Evolutionary conservation across 768 basidiomycete genomes (phyloP).

Genomic region (Suillus fuscotomentosus): DNA sequence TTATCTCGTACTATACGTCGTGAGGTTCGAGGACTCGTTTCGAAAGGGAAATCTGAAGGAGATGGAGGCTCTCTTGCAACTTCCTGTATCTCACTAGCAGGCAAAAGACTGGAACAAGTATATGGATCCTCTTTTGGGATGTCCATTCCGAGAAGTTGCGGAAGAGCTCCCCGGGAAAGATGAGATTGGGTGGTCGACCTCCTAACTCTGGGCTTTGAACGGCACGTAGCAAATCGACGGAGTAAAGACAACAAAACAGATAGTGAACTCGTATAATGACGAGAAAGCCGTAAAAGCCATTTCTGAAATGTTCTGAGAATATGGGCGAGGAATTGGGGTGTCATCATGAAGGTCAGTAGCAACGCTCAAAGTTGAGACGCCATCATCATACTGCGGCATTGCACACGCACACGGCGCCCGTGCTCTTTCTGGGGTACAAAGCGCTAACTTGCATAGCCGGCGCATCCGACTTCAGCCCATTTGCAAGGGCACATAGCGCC

Average conservation of each 20-base stretch:
- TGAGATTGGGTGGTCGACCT: background rate
- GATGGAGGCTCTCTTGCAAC: background rate
- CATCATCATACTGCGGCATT: background rate
- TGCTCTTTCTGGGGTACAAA: background rate
- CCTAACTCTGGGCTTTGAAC: background rate
- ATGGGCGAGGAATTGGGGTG: background rate
- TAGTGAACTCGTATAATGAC: background rate
- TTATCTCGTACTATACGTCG: background rate
- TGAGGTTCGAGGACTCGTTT: background rate
- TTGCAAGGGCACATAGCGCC: background rate
- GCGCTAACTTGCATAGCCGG: background rate
- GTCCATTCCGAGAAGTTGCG: background rate
- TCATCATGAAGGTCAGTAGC: background rate
- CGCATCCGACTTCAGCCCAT: background rate
- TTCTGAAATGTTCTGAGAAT: background rate
- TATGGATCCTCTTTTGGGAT: background rate
- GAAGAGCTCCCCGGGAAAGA: background rate
- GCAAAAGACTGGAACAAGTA: background rate
- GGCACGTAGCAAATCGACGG: background rate
- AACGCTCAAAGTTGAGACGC: background rate
- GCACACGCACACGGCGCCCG: background rate
- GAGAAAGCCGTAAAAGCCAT: background rate
- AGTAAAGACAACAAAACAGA: background rate
- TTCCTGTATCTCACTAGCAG: background rate
- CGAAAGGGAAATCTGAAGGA: constrained; percentile 2